Base-by-base conservation (phyloP, 306 rosid species). In the Urtica urens region DNA sequence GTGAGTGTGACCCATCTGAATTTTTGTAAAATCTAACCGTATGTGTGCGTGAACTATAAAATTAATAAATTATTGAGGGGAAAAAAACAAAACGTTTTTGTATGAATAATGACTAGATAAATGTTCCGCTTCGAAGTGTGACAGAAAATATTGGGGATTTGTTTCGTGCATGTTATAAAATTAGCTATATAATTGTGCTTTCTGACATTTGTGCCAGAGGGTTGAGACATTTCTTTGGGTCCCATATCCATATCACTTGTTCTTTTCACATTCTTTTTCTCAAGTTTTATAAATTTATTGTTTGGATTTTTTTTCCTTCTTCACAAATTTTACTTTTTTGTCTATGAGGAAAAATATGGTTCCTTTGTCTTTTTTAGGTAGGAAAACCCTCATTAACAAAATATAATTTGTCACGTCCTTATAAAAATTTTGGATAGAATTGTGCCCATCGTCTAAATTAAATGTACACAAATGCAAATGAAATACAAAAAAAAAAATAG, bases 1-100 rank as follows among this genome's bases (percentile, higher is more conserved):
- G 19, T 68, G 79, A 79, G 62, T 55, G 58, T 37, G 72, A 78
- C 79, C 38, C 75, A 38, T 68, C 69, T 71, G 55, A 65, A 58
- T 60, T 26, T 59, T 51, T n/a, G n/a, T n/a, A n/a, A n/a, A 37
- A 49, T 62, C 66, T 28, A 28, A 28, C n/a, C n/a, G 38, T 27
- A 12, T 10, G 19, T 29, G 20, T 14, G 34, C 20, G 21, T 6
- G 8, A 21, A 68, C 38, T 62, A 23, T 4, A 28, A 28, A 28
- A 28, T 4, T 4, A 28, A 28, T 1, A 16, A 35, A 2, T 35
- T 35, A 58, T 54, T 22, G 37, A 17, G 8, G 23, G 14, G 28
- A 41, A 6, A 12, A 31, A 44, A 25, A 37, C 47, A 55, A 49
- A 64, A 48, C 17, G 22, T 7, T 38, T 24, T 2, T n/a, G 28